Base-by-base conservation (phyloP, 2,329 filamentous ascomycete genomes). In the Fusarium siculi region DNA sequence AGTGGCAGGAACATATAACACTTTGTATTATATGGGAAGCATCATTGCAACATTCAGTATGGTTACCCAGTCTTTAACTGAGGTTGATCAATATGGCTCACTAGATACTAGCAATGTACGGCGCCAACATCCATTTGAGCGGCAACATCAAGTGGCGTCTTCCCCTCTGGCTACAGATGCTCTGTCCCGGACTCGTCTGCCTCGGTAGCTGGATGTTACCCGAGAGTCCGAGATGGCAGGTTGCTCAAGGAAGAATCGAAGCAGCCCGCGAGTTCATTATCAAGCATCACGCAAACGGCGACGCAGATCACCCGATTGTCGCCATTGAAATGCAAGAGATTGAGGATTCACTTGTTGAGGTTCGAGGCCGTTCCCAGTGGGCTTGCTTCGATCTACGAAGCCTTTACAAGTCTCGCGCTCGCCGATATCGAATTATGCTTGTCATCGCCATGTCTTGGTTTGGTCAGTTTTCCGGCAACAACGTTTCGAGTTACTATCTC, bases 1-100 rank as follows among this genome's bases (percentile, higher is more conserved):
- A 1, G 47, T 50, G 2, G 47, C 47, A 5, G 47, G 47, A 19
- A 50, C 28, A 10, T 50, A 23, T 1, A 50, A 50, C n/a, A 50
- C 47, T 3, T 8, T 50, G 2, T 50, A 34, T 16, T 50, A 50
- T 1, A 50, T 50, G 30, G 47, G 47, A 23, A 50, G 47, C 4
- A 50, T 50, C 8, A 32, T 50, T 23, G 47, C 47, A 23, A 50
- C 47, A 23, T 50, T 50, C 47, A 50, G 47, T 50, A 19, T 2
- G 5, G 1, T 2, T 23, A 4, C 10, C 11, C n/a, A 2, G 8
- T 1, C 1, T 34, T 5, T 10, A 10, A 34, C 16, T 10, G 0
- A 7, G 2, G 2, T 23, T 14, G 30, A 10, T 15, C 16, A 34
- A 15, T 19, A 0, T 50, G 0, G 6, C 47, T 50, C 2, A 50